These are phyloP conservation scores for Moesziomyces parantarcticus DNA, from an alignment of 1,284 basidiomycete species.

Conservation along the genomic window DNA sequence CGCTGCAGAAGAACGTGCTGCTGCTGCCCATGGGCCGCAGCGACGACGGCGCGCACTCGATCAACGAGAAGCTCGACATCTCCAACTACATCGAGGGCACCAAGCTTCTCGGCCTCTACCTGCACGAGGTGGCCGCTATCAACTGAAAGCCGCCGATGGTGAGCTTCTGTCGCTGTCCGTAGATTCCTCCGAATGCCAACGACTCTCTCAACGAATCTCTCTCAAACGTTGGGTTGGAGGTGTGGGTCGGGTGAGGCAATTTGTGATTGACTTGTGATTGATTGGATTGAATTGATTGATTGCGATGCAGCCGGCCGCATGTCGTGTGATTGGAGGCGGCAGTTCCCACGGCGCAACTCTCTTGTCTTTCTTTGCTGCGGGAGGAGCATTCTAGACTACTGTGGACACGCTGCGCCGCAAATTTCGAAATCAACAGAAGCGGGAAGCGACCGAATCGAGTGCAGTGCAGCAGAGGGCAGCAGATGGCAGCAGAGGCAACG, in stretches of 20 bases:
- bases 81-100: constrained; percentile 90
- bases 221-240: too few species aligned
- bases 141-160: constrained; percentile 1
- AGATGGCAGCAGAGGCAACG: too few species aligned
- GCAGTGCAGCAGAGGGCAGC: too few species aligned
- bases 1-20: constrained; percentile 73
- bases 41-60: constrained; percentile 87
- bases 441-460: neutral
- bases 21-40: constrained; percentile 84
- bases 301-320: neutral
- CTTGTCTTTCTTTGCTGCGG: too few species aligned
- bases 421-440: neutral
- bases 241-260: too few species aligned
- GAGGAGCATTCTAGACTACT: neutral
- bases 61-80: constrained; percentile 93
- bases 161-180: neutral
- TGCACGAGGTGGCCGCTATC: constrained; percentile 78
- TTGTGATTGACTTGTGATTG: too few species aligned
- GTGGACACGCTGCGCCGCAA: neutral
- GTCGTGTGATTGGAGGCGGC: too few species aligned
- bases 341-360: too few species aligned
- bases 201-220: too few species aligned
- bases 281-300: neutral
- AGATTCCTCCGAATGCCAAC: neutral
- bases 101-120: constrained; percentile 79